Percentiles rank a stretch among this genome's conserved stretches.
These are phyloP conservation scores for Elongisporangium undulatum DNA, from an alignment of 352 stramenopile genomes.

Conservation along the genomic window DNA sequence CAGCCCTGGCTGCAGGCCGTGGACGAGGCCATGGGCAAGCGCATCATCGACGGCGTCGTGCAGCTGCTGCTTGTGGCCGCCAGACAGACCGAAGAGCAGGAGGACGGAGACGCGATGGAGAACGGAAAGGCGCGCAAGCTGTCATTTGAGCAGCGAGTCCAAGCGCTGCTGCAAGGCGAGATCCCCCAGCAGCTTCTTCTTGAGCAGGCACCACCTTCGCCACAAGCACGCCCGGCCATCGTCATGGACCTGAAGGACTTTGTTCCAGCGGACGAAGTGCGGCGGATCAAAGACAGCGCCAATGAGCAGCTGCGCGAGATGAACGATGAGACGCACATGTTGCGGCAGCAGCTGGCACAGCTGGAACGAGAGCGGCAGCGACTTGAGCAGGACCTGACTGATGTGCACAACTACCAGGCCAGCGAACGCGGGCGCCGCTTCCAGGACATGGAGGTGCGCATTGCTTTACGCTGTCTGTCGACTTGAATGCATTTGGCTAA, in stretches of 20 bases:
- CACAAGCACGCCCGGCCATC: conserved; percentile 13
- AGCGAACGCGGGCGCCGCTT: conserved; percentile 58
- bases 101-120: conserved; percentile 15
- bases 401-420: conserved; percentile 70
- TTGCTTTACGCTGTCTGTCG: not conserved
- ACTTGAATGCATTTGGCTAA: not conserved
- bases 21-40: conserved; percentile 56
- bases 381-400: conserved; percentile 56
- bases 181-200: conserved; percentile 34
- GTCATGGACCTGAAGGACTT: conserved; percentile 73
- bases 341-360: conserved; percentile 28
- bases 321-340: conserved; percentile 14
- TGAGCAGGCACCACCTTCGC: conserved; percentile 12
- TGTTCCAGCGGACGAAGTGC: conserved; percentile 51
- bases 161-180: conserved; percentile 41
- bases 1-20: conserved; percentile 44
- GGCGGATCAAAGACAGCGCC: conserved; percentile 38
- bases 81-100: conserved; percentile 14
- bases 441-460: conserved; percentile 39
- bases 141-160: conserved; percentile 50
- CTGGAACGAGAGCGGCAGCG: conserved; percentile 52
- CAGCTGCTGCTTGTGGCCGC: conserved; percentile 38
- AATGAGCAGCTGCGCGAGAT: conserved; percentile 31
- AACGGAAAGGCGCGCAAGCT: conserved; percentile 19
- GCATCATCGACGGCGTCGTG: conserved; percentile 54